Conservation (phyloP, 2,329 filamentous ascomycete genomes). For the Fusarium torreyae region DNA sequence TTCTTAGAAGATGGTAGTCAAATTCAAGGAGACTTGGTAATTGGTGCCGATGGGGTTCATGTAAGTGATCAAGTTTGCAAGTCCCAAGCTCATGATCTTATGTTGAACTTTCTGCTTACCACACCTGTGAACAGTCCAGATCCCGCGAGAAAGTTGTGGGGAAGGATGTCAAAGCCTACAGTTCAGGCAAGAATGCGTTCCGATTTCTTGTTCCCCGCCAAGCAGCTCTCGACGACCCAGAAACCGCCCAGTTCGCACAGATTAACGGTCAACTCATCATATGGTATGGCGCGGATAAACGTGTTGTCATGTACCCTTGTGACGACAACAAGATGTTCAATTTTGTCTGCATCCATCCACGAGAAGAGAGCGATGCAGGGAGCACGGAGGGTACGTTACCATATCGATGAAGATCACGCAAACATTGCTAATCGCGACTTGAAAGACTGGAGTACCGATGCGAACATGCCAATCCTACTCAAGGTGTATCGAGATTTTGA, state of each 20-base stretch:
- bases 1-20: conserved; percentile 61
- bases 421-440: background rate
- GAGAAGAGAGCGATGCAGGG: conserved; percentile 24
- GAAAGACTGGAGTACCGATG: conserved; percentile 18
- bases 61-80: conserved; percentile 43
- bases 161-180: conserved; percentile 49
- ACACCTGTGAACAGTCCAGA: background rate
- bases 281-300: conserved; percentile 59
- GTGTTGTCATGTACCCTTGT: conserved; percentile 65
- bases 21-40: conserved; percentile 63
- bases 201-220: conserved; percentile 66
- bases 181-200: conserved; percentile 69
- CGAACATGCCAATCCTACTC: conserved; percentile 35
- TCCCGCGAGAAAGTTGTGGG: conserved; percentile 13
- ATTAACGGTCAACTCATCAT: conserved; percentile 47
- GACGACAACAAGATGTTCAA: conserved; percentile 62
- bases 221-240: conserved; percentile 53
- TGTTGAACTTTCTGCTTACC: background rate
- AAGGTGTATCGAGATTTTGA: conserved; percentile 61
- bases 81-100: accelerated
- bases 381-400: background rate
- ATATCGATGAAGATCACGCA: accelerated
- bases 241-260: conserved; percentile 34
- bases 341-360: conserved; percentile 68
- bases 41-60: conserved; percentile 70